These are phyloP conservation scores for Kodamaea laetipori DNA, from an alignment of 805 yeast genomes.

Conservation along the genomic window DNA sequence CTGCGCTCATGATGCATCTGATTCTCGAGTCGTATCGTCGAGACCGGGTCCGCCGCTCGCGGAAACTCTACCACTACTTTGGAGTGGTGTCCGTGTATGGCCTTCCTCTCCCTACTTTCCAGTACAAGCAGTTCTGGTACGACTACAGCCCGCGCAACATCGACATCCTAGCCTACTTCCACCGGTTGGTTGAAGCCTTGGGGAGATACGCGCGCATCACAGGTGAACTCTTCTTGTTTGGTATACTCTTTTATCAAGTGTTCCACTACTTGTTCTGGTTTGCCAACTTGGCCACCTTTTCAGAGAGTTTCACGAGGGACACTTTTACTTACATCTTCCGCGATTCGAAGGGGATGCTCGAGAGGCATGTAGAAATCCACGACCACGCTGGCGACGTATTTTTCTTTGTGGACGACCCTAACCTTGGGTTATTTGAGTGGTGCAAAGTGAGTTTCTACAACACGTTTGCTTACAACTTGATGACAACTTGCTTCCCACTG, in stretches of 20 bases:
- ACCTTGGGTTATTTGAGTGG: slow-evolving; percentile 1
- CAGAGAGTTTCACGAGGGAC: slow-evolving; percentile 28
- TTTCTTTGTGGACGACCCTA: slow-evolving; percentile 10
- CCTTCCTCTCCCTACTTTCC: slow-evolving; percentile 18
- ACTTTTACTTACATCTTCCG: slow-evolving; percentile 29
- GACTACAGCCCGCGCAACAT: slow-evolving; percentile 7
- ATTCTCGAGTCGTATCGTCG: slow-evolving; percentile 22
- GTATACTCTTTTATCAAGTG: slow-evolving; percentile 23
- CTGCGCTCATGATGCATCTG: slow-evolving; percentile 3
- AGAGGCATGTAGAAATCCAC: slow-evolving; percentile 14
- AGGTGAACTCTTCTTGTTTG: slow-evolving; percentile 15
- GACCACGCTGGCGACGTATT: slow-evolving; percentile 15
- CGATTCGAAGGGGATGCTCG: slow-evolving; percentile 19
- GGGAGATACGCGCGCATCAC: slow-evolving; percentile 12
- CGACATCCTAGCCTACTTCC: neutral
- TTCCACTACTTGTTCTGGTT: slow-evolving; percentile 23
- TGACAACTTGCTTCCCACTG: neutral
- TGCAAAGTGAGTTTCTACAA: slow-evolving; percentile 4
- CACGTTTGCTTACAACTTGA: slow-evolving; percentile 8
- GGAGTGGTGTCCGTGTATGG: slow-evolving; percentile 11
- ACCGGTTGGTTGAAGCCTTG: neutral
- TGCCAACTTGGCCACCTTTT: slow-evolving; percentile 31
- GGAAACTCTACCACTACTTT: slow-evolving; percentile 13
- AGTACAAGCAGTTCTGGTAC: slow-evolving; percentile 21
- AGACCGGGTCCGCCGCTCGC: slow-evolving; percentile 4